Conservation (phyloP, 805 yeast species). For the Candida golubevii region DNA sequence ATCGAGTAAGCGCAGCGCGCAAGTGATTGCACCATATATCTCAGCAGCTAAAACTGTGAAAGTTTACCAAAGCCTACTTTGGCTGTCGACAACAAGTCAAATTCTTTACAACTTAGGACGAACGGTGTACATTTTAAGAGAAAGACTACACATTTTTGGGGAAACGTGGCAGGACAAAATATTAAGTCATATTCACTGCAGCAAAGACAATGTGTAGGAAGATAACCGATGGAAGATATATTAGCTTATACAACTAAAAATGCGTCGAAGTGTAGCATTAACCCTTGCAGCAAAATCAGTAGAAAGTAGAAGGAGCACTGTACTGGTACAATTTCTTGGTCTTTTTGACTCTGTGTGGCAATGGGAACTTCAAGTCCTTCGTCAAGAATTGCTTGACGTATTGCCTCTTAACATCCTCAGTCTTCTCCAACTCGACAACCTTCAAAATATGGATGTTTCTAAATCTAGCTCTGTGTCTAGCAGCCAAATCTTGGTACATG, state of each 20-base stretch:
- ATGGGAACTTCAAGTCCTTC: constrained; percentile 98
- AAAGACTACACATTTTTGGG: background rate
- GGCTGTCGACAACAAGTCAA: no score
- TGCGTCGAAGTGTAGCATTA: constrained; percentile 9
- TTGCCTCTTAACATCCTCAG: constrained; percentile 98
- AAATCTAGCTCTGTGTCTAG: constrained; percentile 99
- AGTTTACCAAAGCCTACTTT: no score
- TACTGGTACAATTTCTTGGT: constrained; percentile 82
- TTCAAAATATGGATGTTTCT: constrained; percentile 98
- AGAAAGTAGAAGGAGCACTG: constrained; percentile 96
- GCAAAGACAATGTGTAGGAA: no score
- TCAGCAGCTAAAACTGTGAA: no score
- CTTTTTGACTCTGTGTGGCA: constrained; percentile 98
- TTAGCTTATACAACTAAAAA: constrained; percentile 18
- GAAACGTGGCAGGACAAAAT: background rate
- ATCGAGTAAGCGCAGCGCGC: no score
- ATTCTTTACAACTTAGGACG: no score
- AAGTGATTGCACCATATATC: no score
- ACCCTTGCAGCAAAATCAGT: constrained; percentile 48
- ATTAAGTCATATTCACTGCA: background rate
- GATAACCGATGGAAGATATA: constrained; percentile 7
- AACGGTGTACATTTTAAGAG: no score
- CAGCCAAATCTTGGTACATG: constrained; percentile 99
- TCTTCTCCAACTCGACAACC: constrained; percentile 98
- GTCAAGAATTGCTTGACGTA: constrained; percentile 96